A percentile compares a stretch with the other conserved stretches of the same genome.
Conservation (phyloP, 257 asterid genomes). For the Ilex asprella region DNA sequence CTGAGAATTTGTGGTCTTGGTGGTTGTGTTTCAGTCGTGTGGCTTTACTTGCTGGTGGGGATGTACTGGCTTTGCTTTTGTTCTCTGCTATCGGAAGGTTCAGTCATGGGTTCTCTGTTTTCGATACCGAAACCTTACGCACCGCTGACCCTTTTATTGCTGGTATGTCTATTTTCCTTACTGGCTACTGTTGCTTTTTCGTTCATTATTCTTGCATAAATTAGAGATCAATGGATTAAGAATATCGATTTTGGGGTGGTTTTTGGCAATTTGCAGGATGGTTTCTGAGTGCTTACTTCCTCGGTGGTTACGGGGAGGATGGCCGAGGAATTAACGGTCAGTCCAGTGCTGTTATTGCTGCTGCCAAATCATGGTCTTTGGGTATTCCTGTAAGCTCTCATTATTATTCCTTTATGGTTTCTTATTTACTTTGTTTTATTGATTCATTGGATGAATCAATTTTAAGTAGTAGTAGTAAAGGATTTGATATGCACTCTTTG, state of each 20-base stretch:
- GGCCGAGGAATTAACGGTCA: conserved; percentile 78
- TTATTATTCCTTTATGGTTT: neutral
- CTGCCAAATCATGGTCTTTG: conserved; percentile 81
- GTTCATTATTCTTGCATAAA: neutral
- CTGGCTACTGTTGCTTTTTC: neutral
- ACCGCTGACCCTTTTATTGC: conserved; percentile 90
- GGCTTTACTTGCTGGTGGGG: conserved; percentile 80
- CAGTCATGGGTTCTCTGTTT: conserved; percentile 72
- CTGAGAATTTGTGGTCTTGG: neutral
- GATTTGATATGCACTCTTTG: too few species aligned
- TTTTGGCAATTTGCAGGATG: conserved; percentile 50
- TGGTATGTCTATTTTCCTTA: conserved; percentile 28
- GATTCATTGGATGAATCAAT: neutral
- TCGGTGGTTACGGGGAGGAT: conserved; percentile 84
- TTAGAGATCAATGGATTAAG: neutral
- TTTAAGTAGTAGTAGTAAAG: too few species aligned
- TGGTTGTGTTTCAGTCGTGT: conserved; percentile 45
- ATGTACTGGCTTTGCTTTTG: conserved; percentile 64
- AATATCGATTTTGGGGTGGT: conserved; percentile 1
- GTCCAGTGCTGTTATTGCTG: conserved; percentile 56
- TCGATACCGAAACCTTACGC: conserved; percentile 60
- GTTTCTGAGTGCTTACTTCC: conserved; percentile 90
- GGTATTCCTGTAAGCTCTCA: conserved; percentile 48
- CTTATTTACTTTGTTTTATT: neutral
- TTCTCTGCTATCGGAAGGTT: conserved; percentile 88